phyloP scores from a whole-genome alignment of 306 rosid species.

The Castanea crenata region DNA sequence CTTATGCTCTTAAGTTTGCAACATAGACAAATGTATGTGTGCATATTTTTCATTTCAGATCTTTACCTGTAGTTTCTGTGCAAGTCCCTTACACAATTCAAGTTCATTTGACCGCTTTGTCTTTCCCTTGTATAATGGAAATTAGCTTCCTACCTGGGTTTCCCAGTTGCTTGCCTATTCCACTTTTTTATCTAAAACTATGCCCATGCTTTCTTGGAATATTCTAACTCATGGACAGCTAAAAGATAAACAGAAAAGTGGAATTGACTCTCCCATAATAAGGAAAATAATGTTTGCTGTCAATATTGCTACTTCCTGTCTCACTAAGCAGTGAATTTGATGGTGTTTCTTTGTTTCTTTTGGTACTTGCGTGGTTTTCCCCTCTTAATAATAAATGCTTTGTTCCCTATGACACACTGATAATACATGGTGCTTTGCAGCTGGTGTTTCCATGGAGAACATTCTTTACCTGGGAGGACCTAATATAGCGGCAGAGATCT shows the following conservation, averaged over 20 bases:
- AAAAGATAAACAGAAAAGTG: not conserved
- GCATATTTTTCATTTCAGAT: no score
- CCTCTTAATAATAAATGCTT: not conserved
- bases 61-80: no score
- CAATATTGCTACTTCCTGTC: not conserved
- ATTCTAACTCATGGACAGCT: not conserved
- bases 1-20: not conserved
- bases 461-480: conserved; percentile 97
- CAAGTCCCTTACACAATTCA: no score
- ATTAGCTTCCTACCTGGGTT: not conserved
- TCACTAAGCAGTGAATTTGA: not conserved
- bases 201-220: not conserved
- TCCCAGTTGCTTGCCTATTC: not conserved
- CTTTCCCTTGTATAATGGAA: no score
- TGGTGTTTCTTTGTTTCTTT: conserved; percentile 6
- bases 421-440: conserved; percentile 42
- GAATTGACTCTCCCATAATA: not conserved
- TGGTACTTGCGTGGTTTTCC: not conserved
- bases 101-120: no score
- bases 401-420: not conserved
- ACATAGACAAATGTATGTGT: not conserved
- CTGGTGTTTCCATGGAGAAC: conserved; percentile 81
- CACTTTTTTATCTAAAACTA: not conserved
- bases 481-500: conserved; percentile 90
- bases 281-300: not conserved